phyloP scores from a whole-genome alignment of 208 protist genomes.

The Naegleria fowleri region DNA sequence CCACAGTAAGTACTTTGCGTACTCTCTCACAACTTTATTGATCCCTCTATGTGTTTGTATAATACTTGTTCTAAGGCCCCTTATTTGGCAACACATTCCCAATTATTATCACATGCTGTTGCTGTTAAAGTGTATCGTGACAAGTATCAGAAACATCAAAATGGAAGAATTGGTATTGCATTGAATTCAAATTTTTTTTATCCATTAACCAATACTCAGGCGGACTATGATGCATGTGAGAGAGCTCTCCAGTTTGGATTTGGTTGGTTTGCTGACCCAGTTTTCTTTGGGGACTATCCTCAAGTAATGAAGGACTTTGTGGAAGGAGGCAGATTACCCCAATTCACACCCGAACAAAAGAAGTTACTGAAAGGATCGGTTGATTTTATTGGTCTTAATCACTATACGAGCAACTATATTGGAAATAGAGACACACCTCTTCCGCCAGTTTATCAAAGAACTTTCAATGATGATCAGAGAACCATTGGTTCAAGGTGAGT shows the following conservation, averaged over 20 bases:
- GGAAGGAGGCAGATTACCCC: constrained; percentile 9
- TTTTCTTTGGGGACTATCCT: constrained; percentile 33
- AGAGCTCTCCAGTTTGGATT: constrained; percentile 10
- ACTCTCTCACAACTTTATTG: too few relatives aligned
- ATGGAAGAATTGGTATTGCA: constrained; percentile 31
- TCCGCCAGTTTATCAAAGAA: not conserved
- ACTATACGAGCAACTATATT: constrained; percentile 25
- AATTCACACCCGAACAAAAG: constrained; percentile 24
- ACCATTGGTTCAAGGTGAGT: not conserved
- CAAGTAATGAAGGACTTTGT: constrained; percentile 7
- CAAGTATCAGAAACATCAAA: not conserved
- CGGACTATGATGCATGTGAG: constrained; percentile 25
- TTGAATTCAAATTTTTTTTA: constrained; percentile 18
- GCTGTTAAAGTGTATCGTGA: constrained; percentile 21
- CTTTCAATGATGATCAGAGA: not conserved
- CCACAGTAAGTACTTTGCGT: too few relatives aligned
- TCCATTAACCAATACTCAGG: not conserved
- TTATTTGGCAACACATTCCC: not conserved
- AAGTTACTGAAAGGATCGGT: not conserved
- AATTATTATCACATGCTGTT: not conserved
- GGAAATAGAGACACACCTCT: not conserved
- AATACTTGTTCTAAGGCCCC: too few relatives aligned
- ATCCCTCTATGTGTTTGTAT: too few relatives aligned
- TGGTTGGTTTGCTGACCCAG: constrained; percentile 37
- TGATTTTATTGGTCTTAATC: constrained; percentile 32